Conservation (phyloP, 1,284 basidiomycete genomes). For the Rhodotorula sp. region DNA sequence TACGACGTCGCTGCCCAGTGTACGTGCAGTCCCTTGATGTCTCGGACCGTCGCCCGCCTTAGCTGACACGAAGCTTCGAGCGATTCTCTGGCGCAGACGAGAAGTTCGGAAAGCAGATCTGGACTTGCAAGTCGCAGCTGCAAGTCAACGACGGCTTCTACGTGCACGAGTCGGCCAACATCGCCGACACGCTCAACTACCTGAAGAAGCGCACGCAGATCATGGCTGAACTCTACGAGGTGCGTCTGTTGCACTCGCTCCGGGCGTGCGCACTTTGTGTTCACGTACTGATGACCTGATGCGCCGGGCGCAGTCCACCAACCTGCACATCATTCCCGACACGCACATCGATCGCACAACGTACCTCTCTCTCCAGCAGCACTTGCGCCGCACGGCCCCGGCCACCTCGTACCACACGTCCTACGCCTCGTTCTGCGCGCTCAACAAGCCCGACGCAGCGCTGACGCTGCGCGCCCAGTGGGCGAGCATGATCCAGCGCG, state of each 20-base stretch:
- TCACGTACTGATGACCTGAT: neutral
- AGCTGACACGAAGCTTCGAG: neutral
- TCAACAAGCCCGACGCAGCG: constrained; percentile 57
- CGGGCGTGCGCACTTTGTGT: neutral
- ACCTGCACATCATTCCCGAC: constrained; percentile 55
- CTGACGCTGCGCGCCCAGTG: constrained; percentile 55
- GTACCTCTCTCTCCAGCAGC: constrained; percentile 50
- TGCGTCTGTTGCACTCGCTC: constrained; percentile 27
- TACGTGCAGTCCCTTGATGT: constrained; percentile 33
- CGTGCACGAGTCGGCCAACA: constrained; percentile 57
- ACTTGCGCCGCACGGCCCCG: constrained; percentile 50
- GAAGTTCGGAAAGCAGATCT: constrained; percentile 47
- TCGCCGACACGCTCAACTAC: constrained; percentile 58
- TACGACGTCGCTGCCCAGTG: constrained; percentile 52
- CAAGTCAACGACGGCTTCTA: constrained; percentile 61
- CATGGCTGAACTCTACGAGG: constrained; percentile 52
- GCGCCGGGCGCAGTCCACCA: neutral
- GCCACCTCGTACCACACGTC: constrained; percentile 52
- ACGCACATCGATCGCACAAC: constrained; percentile 49
- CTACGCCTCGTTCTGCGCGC: constrained; percentile 55
- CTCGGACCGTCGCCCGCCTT: too few relatives aligned
- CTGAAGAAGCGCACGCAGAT: constrained; percentile 55
- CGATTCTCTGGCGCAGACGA: constrained; percentile 15
- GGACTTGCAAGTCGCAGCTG: constrained; percentile 55
- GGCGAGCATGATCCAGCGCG: constrained; percentile 57